A percentile compares a stretch with the other conserved stretches of the same genome.
Conservation (phyloP, 768 basidiomycete species). For the Mycena crocata region DNA sequence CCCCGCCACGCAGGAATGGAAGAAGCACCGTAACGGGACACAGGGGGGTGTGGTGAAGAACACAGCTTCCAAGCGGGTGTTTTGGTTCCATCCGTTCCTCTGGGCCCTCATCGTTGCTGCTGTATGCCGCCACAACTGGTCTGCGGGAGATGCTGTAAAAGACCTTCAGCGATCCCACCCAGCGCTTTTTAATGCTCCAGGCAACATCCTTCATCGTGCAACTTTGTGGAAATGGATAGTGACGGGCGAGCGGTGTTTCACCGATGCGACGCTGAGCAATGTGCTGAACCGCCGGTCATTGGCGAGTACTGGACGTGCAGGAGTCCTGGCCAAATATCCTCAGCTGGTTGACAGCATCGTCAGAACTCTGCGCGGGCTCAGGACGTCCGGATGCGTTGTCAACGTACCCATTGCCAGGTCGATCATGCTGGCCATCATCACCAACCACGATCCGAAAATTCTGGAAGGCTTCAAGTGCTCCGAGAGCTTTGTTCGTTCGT, state of each 20-base stretch:
- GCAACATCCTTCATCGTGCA: background rate
- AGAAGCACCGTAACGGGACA: background rate
- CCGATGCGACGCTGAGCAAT: background rate
- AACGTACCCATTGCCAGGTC: background rate
- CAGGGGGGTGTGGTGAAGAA: background rate
- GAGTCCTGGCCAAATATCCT: background rate
- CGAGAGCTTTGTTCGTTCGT: slow-evolving; percentile 1
- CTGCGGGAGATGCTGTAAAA: background rate
- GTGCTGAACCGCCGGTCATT: background rate
- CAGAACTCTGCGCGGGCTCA: background rate
- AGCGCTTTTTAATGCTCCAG: background rate
- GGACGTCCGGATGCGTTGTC: background rate
- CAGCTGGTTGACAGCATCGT: background rate
- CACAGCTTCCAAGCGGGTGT: background rate
- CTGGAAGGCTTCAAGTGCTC: background rate
- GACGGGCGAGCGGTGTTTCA: background rate
- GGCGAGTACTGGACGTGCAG: background rate
- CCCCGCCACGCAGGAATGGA: background rate
- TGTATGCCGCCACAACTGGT: background rate
- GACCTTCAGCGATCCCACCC: background rate
- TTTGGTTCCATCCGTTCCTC: slow-evolving; percentile 9
- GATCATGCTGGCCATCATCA: background rate
- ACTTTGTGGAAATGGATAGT: slow-evolving; percentile 5
- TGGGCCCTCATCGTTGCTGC: background rate
- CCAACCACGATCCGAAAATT: background rate